Base-by-base conservation (phyloP, 139 green algal species). In the Tetradesmus obliquus region DNA sequence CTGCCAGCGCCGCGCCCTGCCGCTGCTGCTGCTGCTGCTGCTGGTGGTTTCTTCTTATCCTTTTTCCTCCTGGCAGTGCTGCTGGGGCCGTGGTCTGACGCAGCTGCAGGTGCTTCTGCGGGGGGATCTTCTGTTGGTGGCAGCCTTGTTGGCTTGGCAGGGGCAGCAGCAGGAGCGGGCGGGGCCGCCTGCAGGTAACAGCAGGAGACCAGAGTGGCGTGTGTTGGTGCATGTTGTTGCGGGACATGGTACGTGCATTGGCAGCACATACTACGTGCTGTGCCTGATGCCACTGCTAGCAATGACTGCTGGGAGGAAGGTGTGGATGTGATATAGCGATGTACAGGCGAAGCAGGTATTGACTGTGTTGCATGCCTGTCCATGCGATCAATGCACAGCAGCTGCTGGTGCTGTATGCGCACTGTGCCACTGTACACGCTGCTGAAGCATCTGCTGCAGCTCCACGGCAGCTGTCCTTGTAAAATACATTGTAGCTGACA, bases 11-110 rank as follows among this genome's bases (percentile, higher is more conserved):
- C 45, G 13, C 66, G 51, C 53, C 4, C 45, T 53, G 69, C 5
- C 45, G n/a, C 86, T 83, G 86, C 69, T 84, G 86, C 86, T 72
- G 85, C 6, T 60, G 22, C 5, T 55, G 69, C 12, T 79, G 69
- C 57, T 9, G 8, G 57, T 45, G 32, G 32, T 45, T 45, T 7
- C 57, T 76, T 76, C 66, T 76, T 76, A 19, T 24, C 66, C n/a
- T 17, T 17, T 19, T 76, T n/a, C 1, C 17, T n/a, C 17, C 17
- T 71, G 60, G 60, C 19, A 12, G 8, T 71, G 60, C 10, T 71
- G 60, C 8, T 19, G 7, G 60, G 2, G 60, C 10, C 7, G 9
- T 4, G n/a, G 66, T 76, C 66, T 76, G 66, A 17, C n/a, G 66
- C 66, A 24, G 66, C n/a, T 76, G 66, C 66, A 6, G 66, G 66